A percentile compares a stretch with the other conserved stretches of the same genome.
These are phyloP conservation scores for Syzygium jambos DNA, from an alignment of 345 rosid genomes.

Conservation along the genomic window DNA sequence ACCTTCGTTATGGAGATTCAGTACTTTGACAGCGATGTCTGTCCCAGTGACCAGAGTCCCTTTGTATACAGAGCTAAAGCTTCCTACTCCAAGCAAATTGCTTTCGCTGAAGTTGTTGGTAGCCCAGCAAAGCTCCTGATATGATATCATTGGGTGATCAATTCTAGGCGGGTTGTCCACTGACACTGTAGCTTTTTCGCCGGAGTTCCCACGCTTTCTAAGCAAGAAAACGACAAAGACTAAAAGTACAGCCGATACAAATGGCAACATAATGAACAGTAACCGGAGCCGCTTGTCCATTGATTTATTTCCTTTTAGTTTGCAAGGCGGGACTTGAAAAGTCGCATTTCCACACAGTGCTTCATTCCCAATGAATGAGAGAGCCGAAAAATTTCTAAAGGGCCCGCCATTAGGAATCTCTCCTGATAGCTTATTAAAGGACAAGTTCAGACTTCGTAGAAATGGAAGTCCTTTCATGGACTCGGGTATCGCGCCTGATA, in stretches of 20 bases:
- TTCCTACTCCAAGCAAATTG: slow-evolving; percentile 6
- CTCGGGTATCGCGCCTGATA: neutral
- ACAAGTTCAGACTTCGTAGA: neutral
- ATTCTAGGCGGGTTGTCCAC: neutral
- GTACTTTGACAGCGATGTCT: slow-evolving; percentile 2
- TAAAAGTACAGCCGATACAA: neutral
- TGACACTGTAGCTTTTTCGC: neutral
- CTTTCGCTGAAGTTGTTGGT: slow-evolving; percentile 2
- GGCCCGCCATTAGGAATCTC: neutral
- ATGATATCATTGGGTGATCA: neutral
- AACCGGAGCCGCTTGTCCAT: neutral
- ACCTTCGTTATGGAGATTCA: neutral
- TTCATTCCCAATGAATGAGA: neutral
- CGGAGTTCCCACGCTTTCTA: neutral
- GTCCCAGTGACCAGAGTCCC: neutral
- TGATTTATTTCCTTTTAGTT: neutral
- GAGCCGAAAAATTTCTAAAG: neutral
- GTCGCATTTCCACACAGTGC: neutral
- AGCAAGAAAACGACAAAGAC: neutral
- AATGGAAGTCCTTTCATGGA: neutral
- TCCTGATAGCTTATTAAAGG: slow-evolving; percentile 1
- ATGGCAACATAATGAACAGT: neutral
- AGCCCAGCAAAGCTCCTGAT: neutral
- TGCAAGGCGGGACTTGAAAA: neutral
- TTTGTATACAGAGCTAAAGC: slow-evolving; percentile 1